These are phyloP conservation scores for Forsythia suspensa DNA, from an alignment of 257 asterid species.

Conservation along the genomic window DNA sequence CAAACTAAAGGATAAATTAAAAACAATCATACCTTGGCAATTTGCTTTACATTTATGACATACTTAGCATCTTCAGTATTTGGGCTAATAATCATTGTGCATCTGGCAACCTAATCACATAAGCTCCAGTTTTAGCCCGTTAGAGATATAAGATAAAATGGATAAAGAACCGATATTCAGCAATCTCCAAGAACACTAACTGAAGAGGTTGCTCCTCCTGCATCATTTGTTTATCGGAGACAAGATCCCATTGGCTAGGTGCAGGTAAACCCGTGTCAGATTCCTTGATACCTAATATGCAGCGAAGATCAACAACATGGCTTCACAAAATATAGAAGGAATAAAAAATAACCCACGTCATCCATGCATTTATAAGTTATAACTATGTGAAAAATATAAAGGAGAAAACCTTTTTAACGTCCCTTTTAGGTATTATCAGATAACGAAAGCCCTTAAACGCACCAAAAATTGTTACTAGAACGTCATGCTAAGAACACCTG, in stretches of 20 bases:
- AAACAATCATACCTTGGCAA: constrained; percentile 51
- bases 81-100: constrained; percentile 86
- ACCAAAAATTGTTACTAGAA: neutral
- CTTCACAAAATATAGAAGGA: neutral
- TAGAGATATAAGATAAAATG: neutral
- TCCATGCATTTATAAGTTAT: neutral
- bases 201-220: constrained; percentile 97
- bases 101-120: constrained; percentile 70
- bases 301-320: constrained; percentile 14
- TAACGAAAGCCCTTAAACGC: neutral
- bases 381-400: no score
- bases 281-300: constrained; percentile 72
- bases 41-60: constrained; percentile 81
- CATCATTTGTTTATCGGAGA: constrained; percentile 99
- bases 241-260: constrained; percentile 99
- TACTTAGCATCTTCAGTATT: constrained; percentile 88
- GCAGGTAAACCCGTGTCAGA: constrained; percentile 98
- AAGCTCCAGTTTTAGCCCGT: constrained; percentile 1
- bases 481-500: neutral
- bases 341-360: neutral
- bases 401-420: no score
- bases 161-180: neutral
- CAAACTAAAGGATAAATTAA: neutral
- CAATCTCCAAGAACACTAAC: constrained; percentile 46
- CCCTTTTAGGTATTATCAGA: no score